A percentile compares a stretch with the other conserved stretches of the same genome.
Evolutionary conservation across 306 rosid genomes (phyloP).

Genomic region (Herpetospermum pedunculosum): DNA sequence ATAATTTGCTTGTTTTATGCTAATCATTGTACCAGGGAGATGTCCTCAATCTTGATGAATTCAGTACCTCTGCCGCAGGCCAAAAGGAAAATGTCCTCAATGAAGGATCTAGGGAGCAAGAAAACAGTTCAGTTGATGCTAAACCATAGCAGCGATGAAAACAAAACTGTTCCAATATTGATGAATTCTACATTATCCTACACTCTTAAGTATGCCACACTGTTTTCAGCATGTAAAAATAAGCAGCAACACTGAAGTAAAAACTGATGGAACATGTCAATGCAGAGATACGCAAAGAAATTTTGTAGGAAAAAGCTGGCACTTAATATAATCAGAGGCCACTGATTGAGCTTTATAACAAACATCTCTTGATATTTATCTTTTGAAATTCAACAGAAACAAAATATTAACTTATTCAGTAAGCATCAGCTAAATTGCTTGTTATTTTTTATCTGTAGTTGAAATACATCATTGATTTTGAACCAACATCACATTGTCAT

Average conservation of each 20-base stretch:
- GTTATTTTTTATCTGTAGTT: neutral
- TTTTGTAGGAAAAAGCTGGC: neutral
- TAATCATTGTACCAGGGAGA: neutral
- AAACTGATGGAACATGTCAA: neutral
- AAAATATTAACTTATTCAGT: neutral
- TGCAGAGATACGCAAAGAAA: neutral
- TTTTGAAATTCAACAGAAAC: neutral
- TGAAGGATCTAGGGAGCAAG: slow-evolving; percentile 41
- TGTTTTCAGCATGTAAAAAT: neutral
- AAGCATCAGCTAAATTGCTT: neutral
- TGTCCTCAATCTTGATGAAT: too few species aligned
- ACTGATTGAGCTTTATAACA: neutral
- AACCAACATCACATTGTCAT: neutral
- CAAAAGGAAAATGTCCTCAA: slow-evolving; percentile 31
- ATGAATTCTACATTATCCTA: neutral
- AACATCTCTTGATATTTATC: neutral
- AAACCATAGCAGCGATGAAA: neutral
- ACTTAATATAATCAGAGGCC: neutral
- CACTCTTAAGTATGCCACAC: too few species aligned
- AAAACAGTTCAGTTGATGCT: slow-evolving; percentile 14
- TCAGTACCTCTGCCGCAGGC: slow-evolving; percentile 58
- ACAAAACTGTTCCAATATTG: neutral
- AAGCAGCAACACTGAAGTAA: neutral
- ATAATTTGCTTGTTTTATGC: neutral
- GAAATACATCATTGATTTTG: neutral